A percentile compares a stretch with the other conserved stretches of the same genome.
phyloP scores from a whole-genome alignment of 345 rosid genomes.

The Kernera saxatilis region DNA sequence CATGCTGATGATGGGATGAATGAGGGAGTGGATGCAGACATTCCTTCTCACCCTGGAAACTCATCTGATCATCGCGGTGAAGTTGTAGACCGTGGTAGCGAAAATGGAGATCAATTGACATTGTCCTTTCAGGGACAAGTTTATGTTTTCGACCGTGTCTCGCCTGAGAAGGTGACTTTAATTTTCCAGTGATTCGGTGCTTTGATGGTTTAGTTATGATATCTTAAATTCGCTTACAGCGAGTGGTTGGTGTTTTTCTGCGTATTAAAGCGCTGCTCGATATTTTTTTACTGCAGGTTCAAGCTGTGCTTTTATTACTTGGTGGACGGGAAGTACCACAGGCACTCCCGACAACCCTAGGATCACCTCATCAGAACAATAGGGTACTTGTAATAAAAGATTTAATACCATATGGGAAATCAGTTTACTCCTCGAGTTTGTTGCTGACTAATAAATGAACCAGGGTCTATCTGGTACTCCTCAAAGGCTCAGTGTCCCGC shows the following conservation, averaged over 20 bases:
- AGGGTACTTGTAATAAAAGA: conserved; percentile 30
- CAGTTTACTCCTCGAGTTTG: not conserved
- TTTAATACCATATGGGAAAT: not conserved
- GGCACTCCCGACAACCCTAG: conserved; percentile 24
- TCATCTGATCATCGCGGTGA: conserved; percentile 37
- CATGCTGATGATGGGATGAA: conserved; percentile 32
- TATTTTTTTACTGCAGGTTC: conserved; percentile 39
- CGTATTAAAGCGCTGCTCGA: not conserved
- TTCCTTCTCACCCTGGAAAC: conserved; percentile 52
- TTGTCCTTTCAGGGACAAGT: conserved; percentile 75
- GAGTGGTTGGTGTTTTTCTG: not conserved
- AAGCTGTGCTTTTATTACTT: conserved; percentile 54
- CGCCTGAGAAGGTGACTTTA: conserved; percentile 55
- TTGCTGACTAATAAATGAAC: conserved; percentile 25
- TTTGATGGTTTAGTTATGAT: not conserved
- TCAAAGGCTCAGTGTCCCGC: conserved; percentile 48
- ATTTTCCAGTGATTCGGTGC: not conserved
- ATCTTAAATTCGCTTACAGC: not conserved
- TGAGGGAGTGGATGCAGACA: conserved; percentile 41
- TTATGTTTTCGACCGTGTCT: conserved; percentile 62
- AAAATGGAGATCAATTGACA: conserved; percentile 54
- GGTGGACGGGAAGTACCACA: conserved; percentile 59
- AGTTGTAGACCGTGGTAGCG: conserved; percentile 35
- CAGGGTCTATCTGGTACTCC: conserved; percentile 51
- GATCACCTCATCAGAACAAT: conserved; percentile 38